Evolutionary conservation across 257 asterid species (phyloP).

Genomic region (Forsythia suspensa): DNA sequence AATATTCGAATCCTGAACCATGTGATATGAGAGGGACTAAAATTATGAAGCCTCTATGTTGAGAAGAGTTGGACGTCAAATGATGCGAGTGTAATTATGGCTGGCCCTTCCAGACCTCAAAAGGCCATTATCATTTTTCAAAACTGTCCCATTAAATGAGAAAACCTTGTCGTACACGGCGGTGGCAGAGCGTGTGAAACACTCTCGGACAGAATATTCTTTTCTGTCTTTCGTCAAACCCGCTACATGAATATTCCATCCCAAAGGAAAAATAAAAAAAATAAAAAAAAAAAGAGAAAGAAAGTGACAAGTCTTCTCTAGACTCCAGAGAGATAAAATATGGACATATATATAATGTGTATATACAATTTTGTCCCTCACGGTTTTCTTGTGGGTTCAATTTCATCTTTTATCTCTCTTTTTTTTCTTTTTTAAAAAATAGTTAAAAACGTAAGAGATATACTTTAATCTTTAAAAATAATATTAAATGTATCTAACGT

Average conservation of each 20-base stretch:
- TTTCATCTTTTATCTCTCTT: background rate
- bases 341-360: background rate
- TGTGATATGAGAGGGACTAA: background rate
- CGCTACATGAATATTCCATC: constrained; percentile 25
- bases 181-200: background rate
- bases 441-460: too few relatives aligned
- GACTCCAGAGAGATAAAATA: background rate
- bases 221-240: constrained; percentile 11
- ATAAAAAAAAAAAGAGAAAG: too few relatives aligned
- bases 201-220: constrained; percentile 26
- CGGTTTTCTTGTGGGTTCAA: too few relatives aligned
- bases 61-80: background rate
- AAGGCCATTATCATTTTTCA: constrained; percentile 20
- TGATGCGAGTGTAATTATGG: background rate
- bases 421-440: too few relatives aligned
- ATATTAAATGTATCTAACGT: too few relatives aligned
- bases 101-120: constrained; percentile 22
- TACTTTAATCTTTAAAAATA: too few relatives aligned
- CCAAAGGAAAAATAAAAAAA: background rate
- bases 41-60: background rate
- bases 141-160: constrained; percentile 12
- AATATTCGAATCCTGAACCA: constrained; percentile 10
- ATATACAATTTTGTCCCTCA: background rate
- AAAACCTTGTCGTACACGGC: constrained; percentile 22
- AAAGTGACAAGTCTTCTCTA: background rate